A percentile compares a stretch with the other conserved stretches of the same genome.
Evolutionary conservation across 306 rosid species (phyloP).

Genomic region (Canavalia ensiformis): DNA sequence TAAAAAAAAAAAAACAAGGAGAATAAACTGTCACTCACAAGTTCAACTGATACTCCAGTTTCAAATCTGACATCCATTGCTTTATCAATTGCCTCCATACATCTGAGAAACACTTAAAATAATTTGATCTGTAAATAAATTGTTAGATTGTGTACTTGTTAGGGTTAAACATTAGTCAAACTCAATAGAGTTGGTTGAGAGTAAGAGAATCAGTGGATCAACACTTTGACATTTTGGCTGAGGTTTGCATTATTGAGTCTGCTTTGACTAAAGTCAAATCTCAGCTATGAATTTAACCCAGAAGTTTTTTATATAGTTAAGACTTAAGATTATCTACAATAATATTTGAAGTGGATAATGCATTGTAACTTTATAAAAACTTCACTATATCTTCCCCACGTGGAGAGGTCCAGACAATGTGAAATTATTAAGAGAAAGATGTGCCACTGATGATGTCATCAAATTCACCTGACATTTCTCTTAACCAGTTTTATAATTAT

Average conservation of each 20-base stretch:
- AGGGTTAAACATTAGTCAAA: neutral
- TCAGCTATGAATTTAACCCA: neutral
- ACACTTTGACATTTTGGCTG: neutral
- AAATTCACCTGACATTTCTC: slow-evolving; percentile 48
- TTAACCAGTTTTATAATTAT: neutral
- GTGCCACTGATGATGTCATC: slow-evolving; percentile 60
- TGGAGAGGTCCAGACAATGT: slow-evolving; percentile 57
- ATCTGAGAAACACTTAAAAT: neutral
- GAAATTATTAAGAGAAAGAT: slow-evolving; percentile 56
- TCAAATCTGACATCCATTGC: neutral
- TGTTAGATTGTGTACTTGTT: neutral
- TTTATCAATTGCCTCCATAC: neutral
- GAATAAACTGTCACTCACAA: neutral
- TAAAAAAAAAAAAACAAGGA: too few relatives aligned
- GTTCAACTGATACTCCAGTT: neutral
- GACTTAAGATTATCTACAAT: neutral
- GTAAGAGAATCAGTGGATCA: neutral
- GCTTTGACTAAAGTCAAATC: neutral
- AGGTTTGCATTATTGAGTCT: neutral
- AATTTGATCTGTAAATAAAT: slow-evolving; percentile 10
- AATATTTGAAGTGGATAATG: neutral
- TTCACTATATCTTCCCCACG: neutral
- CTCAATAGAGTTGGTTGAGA: neutral
- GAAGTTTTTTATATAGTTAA: neutral
- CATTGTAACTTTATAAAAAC: neutral